These are phyloP conservation scores for Penicillium flavigenum DNA, from an alignment of 495 filamentous ascomycete genomes.

Conservation along the genomic window DNA sequence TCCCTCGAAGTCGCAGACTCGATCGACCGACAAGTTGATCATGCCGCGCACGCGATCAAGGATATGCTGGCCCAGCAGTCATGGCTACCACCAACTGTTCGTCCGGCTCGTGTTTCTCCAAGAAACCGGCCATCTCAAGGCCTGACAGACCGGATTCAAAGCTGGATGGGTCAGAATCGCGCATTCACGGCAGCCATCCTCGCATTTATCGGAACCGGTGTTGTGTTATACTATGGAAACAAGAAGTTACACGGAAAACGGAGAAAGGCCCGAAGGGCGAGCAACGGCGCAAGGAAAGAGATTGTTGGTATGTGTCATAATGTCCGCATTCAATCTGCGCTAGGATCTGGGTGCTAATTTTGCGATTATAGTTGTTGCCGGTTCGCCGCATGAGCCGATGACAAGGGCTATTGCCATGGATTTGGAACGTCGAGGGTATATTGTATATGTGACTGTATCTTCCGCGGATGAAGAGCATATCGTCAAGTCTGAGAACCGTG, in stretches of 20 bases:
- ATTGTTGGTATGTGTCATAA: constrained; percentile 60
- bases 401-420: constrained; percentile 78
- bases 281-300: constrained; percentile 83
- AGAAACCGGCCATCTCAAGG: constrained; percentile 40
- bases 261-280: constrained; percentile 70
- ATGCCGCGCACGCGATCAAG: constrained; percentile 60
- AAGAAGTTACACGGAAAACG: constrained; percentile 60
- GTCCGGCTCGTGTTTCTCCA: constrained; percentile 53
- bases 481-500: constrained; percentile 69
- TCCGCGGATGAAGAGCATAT: constrained; percentile 77
- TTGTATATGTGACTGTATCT: constrained; percentile 84
- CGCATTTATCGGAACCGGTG: constrained; percentile 64
- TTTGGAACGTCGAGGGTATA: constrained; percentile 86
- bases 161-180: constrained; percentile 69
- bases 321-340: not conserved
- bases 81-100: constrained; percentile 69
- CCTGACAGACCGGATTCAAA: constrained; percentile 43
- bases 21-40: constrained; percentile 74
- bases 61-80: constrained; percentile 59
- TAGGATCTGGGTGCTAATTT: constrained; percentile 17
- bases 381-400: constrained; percentile 75
- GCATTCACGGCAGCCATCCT: constrained; percentile 66
- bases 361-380: constrained; percentile 63
- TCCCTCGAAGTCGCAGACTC: constrained; percentile 67
- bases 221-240: constrained; percentile 63